Evolutionary conservation across 2,329 filamentous ascomycete species (phyloP).

Genomic region (Fusarium siculi): DNA sequence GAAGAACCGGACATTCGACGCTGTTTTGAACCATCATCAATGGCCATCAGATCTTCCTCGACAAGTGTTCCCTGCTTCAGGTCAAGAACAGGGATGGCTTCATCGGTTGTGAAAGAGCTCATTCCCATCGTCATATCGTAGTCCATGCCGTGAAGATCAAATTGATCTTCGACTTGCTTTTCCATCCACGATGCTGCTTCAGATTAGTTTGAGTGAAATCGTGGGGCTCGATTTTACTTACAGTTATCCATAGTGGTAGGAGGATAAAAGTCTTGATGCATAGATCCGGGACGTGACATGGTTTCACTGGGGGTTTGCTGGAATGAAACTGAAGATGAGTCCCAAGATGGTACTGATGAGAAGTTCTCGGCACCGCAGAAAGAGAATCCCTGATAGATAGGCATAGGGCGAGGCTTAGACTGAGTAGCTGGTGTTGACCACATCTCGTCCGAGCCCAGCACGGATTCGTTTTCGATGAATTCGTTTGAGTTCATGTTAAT

Average conservation of each 20-base stretch:
- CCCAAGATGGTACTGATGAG: constrained; percentile 65
- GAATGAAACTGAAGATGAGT: constrained; percentile 63
- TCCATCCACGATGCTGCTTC: constrained; percentile 56
- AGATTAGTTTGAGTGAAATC: constrained; percentile 24
- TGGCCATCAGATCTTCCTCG: constrained; percentile 62
- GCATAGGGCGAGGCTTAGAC: constrained; percentile 64
- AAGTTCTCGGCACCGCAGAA: constrained; percentile 67
- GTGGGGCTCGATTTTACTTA: constrained; percentile 49
- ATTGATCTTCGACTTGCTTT: constrained; percentile 66
- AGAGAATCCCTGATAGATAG: constrained; percentile 70
- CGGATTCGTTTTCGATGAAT: constrained; percentile 60
- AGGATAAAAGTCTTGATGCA: constrained; percentile 68
- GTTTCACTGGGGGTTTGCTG: constrained; percentile 62
- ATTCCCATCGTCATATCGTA: constrained; percentile 68
- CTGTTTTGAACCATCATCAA: constrained; percentile 64
- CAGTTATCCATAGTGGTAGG: constrained; percentile 60
- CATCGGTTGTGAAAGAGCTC: constrained; percentile 71
- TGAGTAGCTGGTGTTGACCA: constrained; percentile 68
- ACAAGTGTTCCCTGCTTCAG: constrained; percentile 61
- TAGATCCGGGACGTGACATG: constrained; percentile 65
- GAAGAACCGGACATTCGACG: constrained; percentile 78
- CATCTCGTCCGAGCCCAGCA: constrained; percentile 57
- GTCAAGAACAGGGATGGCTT: constrained; percentile 71
- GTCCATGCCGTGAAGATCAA: constrained; percentile 66
- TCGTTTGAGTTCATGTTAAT: constrained; percentile 62